Evolutionary conservation across 495 filamentous ascomycete species (phyloP), one percentile per base, ranked within the genome.

Genomic region (Rusavskia elegans): DNA sequence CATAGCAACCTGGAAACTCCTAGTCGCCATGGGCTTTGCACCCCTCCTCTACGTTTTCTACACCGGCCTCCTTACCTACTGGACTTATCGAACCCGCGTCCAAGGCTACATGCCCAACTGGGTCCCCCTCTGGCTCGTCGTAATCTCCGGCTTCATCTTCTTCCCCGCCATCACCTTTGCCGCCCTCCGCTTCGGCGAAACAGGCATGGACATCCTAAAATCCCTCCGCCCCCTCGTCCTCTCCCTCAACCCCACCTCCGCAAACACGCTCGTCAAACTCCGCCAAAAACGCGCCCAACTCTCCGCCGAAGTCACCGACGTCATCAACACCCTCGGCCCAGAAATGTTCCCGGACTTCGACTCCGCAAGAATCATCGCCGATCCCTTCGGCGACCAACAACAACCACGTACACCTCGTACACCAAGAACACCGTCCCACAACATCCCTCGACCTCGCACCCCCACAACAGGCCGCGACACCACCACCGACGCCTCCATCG

Each of bases 291-390:
- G 92, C 50, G 82, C 74, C 4, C 70, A 82, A 44, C 74, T 99
- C 27, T 82, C 82, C 20, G 71, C 76, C n/a, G 77, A 94, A 60
- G 87, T 97, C 35, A 93, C 87, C 2, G 80, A 90, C 14, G 68
- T 89, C 29, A 95, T 99, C 73, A 97, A 99, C 68, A 87, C 84
- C 7, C 78, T 97, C 30, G 92, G 93, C 0, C 92, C 92, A 1
- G 92, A 99, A 60, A 80, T 99, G 67, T 99, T 92, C 70, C 87
- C 88, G 11, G 92, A 99, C 67, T 99, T 97, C 63, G 87, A 96
- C 59, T 71, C 84, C 5, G 75, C 77, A 0, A 83, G 92, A 17
- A 82, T 97, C 52, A 73, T 98, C 29, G 73, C 77, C 1, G 78
- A 80, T 59, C 74, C 78, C 2, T 76, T 79, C 64, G 66, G 69